These are phyloP conservation scores for Nissolia schottii DNA, from an alignment of 306 rosid species.

Conservation along the genomic window DNA sequence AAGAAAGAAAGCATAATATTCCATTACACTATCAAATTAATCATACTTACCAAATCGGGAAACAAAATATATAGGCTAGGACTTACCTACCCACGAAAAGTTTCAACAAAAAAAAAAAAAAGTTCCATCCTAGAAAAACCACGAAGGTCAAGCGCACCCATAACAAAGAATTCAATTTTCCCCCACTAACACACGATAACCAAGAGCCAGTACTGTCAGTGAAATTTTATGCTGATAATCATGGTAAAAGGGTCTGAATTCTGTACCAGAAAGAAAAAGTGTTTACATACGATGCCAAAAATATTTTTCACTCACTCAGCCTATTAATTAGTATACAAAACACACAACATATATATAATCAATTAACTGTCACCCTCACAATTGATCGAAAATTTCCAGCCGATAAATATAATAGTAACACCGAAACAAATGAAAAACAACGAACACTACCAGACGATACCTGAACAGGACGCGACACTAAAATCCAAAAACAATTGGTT, in stretches of 20 bases:
- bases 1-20: constrained; percentile 6
- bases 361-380: constrained; percentile 11
- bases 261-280: background rate
- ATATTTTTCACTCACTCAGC: background rate
- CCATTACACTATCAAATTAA: constrained; percentile 20
- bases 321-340: background rate
- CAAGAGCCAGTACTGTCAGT: background rate
- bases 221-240: background rate
- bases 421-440: constrained; percentile 4
- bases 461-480: constrained; percentile 31
- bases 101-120: background rate
- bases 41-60: constrained; percentile 28
- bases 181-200: constrained; percentile 27
- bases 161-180: constrained; percentile 20
- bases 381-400: constrained; percentile 11
- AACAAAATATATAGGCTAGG: constrained; percentile 17
- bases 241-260: background rate
- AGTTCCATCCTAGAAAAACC: background rate
- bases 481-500: constrained; percentile 25
- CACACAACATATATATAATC: background rate
- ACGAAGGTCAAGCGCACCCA: constrained; percentile 15
- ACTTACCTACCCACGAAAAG: background rate
- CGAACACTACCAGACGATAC: constrained; percentile 24
- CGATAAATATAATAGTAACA: background rate
- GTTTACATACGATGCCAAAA: background rate